A percentile compares a stretch with the other conserved stretches of the same genome.
phyloP scores from a whole-genome alignment of 805 yeast species.

The Metschnikowia cerradonensis region DNA sequence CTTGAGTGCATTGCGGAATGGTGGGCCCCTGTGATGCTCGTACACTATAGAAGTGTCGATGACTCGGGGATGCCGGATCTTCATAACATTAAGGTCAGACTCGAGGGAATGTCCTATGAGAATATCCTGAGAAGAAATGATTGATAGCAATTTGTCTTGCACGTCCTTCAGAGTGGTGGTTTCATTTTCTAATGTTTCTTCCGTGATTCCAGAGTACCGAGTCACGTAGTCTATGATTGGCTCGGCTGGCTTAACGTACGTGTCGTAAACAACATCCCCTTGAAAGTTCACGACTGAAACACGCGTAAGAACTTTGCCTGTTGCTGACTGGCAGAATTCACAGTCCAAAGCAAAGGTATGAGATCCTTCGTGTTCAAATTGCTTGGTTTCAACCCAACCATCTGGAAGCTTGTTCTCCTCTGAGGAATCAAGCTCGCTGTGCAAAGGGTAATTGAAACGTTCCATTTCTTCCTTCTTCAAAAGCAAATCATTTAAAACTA shows the following conservation, averaged over 20 bases:
- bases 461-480: conserved; percentile 47
- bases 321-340: conserved; percentile 76
- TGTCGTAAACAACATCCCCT: conserved; percentile 60
- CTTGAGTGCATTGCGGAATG: conserved; percentile 72
- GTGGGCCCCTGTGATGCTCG: conserved; percentile 82
- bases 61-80: conserved; percentile 65
- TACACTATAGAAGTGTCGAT: conserved; percentile 77
- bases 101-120: conserved; percentile 89
- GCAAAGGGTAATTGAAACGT: conserved; percentile 58
- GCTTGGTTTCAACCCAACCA: conserved; percentile 53
- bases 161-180: conserved; percentile 64
- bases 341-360: conserved; percentile 83
- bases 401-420: conserved; percentile 11
- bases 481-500: conserved; percentile 50
- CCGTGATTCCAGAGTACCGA: conserved; percentile 81
- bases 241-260: conserved; percentile 72
- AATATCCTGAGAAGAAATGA: conserved; percentile 55
- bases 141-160: conserved; percentile 49
- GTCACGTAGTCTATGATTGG: conserved; percentile 80
- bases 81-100: conserved; percentile 70
- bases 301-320: conserved; percentile 69
- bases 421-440: conserved; percentile 20
- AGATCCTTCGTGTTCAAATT: conserved; percentile 54
- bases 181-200: conserved; percentile 56
- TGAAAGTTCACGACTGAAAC: conserved; percentile 68